Evolutionary conservation across 2,329 filamentous ascomycete species (phyloP).

Genomic region (Phialophora expanda): DNA sequence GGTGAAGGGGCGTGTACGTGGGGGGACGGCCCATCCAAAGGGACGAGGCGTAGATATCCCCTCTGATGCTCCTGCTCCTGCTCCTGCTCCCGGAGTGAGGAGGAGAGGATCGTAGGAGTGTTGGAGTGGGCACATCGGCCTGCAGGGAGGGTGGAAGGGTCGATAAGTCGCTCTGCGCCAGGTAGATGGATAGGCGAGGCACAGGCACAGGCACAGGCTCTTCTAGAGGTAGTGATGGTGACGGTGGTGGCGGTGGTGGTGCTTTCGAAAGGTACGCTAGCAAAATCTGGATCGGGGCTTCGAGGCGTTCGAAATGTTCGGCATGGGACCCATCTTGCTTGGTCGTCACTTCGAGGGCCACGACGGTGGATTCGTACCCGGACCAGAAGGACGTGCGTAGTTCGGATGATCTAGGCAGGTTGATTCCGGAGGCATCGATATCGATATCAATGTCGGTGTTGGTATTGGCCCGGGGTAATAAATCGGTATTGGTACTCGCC

Average conservation of each 20-base stretch:
- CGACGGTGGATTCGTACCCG: constrained; percentile 55
- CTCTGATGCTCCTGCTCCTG: constrained; percentile 59
- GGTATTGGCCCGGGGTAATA: background rate
- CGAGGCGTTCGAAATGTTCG: constrained; percentile 52
- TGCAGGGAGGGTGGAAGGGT: constrained; percentile 69
- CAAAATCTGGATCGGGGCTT: constrained; percentile 65
- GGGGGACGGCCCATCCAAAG: constrained; percentile 87
- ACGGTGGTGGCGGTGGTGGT: constrained; percentile 15
- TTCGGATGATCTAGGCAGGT: constrained; percentile 22
- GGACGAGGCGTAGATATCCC: constrained; percentile 84
- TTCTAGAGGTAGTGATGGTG: constrained; percentile 13
- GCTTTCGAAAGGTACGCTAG: constrained; percentile 56
- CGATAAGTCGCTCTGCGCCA: constrained; percentile 78
- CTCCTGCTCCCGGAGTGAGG: background rate
- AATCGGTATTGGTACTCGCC: constrained; percentile 39
- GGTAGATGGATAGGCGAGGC: constrained; percentile 63
- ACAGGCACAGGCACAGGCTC: constrained; percentile 29
- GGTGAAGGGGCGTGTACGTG: constrained; percentile 87
- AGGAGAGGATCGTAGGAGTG: background rate
- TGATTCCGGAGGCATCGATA: background rate
- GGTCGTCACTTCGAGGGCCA: constrained; percentile 65
- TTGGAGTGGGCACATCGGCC: constrained; percentile 70
- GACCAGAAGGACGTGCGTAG: constrained; percentile 36
- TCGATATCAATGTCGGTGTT: background rate
- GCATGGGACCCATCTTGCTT: constrained; percentile 10